Evolutionary conservation across 768 basidiomycete species (phyloP), one percentile per base, ranked within the genome.

Genomic region (Mycena galericulata): DNA sequence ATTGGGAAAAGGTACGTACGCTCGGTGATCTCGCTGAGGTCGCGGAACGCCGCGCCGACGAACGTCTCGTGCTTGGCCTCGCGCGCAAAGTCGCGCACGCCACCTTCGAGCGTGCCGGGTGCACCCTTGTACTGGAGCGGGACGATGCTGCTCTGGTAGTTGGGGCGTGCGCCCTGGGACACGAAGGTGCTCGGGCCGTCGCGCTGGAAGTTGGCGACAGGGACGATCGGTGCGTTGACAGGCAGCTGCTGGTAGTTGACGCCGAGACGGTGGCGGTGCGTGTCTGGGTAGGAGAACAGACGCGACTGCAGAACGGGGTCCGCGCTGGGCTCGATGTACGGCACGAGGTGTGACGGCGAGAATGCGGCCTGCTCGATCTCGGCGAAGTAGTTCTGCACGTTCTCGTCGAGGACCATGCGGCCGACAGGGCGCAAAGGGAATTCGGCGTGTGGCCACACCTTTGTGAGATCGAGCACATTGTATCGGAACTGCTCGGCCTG

Each of bases 231-330:
- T 7, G 89, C 85, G 78, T 98, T 98, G 77, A 96, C 91, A 1
- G 96, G 96, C 12, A 98, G 83, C 75, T 97, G 93, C 75, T 91
- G 86, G 82, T 94, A 93, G 83, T 95, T 95, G 60, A 76, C 72
- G 40, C 93, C 93, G 34, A 94, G 90, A 76, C 93, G 92, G 82
- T 94, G 90, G 65, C 93, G 92, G 77, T 94, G 93, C 40, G 93
- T 94, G 76, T 95, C 93, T 4, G 92, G 91, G 85, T 99, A 99
- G 5, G 95, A 94, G 90, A 98, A 98, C 53, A 98, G 88, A 61
- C 97, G 94, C 24, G 93, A 92, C 78, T 98, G 96, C 71, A 98
- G 86, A 73, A 98, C 94, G 26, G 97, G 97, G 80, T 99, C 97
- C 24, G 91, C 88, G 5, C 93, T 92, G 43, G 95, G 88, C 83